Base-by-base conservation (phyloP, 352 stramenopile species). In the Globisporangium okanoganense region DNA sequence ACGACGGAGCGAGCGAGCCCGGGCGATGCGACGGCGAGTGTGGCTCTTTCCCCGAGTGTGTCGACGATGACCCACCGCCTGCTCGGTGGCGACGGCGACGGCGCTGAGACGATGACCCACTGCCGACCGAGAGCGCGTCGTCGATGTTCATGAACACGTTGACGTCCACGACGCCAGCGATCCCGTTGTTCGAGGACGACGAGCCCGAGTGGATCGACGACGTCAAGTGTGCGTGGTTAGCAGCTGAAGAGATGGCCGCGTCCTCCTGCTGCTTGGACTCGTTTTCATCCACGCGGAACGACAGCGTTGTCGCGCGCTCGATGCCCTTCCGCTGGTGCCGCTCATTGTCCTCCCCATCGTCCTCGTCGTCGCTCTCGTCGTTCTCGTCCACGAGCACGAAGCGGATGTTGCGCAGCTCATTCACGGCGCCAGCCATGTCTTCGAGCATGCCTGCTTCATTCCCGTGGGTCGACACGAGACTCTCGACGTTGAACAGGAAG, bases 361-460 rank as follows among this genome's bases (percentile, higher is more conserved):
- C 66, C n/a, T 89, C 72, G n/a, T 83, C 70, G 18, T 79, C 73
- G 20, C 68, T 64, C 14, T 86, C 70, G 20, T 90, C 73, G n/a
- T 83, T 74, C 48, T 94, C 85, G 6, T 92, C 81, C 7, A 94
- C 82, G 3, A 94, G 68, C 12, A 93, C 79, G 27, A 95, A 93
- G 0, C 76, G 80, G 7, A 95, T 79, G 40, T 90, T 85, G 36
- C 72, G 73, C 22, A 97, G 70, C 75, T 92, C 87, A 20, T 95
- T 88, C 3, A 94, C 51, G 16, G 82, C 85, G 8, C 82, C 83
- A 20, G 85, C 82, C 85, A 94, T 94, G 50, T 95, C 87, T 65
- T 95, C 87, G 5, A 95, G 70, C 87, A 95, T 95, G 9, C 85
- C 87, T 2, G 81, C 82, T 61, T 95, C 87, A 33, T 94, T 95